Evolutionary conservation across 148 eudicot genomes (phyloP).

Genomic region (Amaranthus cruentus): DNA sequence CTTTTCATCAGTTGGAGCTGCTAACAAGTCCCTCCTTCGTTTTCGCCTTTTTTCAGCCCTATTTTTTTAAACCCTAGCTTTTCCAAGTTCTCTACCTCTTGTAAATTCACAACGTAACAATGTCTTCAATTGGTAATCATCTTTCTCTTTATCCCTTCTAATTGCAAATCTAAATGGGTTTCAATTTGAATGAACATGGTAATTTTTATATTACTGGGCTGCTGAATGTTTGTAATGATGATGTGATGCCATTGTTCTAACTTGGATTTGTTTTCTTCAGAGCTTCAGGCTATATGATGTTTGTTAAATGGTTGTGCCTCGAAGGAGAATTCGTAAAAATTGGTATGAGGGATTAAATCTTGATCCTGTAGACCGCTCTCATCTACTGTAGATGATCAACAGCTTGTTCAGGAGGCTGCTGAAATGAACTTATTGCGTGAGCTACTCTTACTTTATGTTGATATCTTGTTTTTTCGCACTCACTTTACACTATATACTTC

Average conservation of each 20-base stretch:
- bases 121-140: too few relatives aligned
- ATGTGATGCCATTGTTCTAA: background rate
- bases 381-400: conserved; percentile 88
- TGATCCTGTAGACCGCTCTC: conserved; percentile 94
- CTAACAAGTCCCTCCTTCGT: background rate
- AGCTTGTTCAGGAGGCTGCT: conserved; percentile 66
- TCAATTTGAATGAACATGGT: too few relatives aligned
- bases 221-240: too few relatives aligned
- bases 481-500: background rate
- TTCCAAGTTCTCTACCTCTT: too few relatives aligned
- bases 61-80: background rate
- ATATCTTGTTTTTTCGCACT: background rate
- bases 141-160: too few relatives aligned
- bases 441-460: conserved; percentile 18
- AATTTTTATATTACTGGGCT: too few relatives aligned
- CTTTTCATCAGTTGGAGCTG: background rate
- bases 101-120: too few relatives aligned
- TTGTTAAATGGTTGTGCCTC: conserved; percentile 89
- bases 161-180: too few relatives aligned
- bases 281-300: conserved; percentile 93
- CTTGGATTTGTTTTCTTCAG: conserved; percentile 30
- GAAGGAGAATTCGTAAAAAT: conserved; percentile 72
- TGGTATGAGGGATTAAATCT: conserved; percentile 76
- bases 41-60: conserved; percentile 1
- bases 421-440: conserved; percentile 51